Percentiles rank a stretch among this genome's conserved stretches.
Evolutionary conservation across 129 eudicot genomes (phyloP).

Genomic region (Escallonia herrerae): DNA sequence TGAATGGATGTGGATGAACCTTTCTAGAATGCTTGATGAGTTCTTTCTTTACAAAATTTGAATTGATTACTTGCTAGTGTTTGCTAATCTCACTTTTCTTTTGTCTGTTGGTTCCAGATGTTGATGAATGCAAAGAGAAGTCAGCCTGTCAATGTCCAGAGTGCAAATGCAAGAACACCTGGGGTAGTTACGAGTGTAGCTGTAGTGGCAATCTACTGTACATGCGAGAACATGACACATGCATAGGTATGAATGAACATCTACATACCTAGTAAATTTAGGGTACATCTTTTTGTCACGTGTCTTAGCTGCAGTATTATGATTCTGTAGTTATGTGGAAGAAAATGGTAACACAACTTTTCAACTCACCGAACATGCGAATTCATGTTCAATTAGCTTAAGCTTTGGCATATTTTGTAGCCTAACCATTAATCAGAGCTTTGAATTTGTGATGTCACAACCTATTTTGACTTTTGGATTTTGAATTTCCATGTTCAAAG

Average conservation of each 20-base stretch:
- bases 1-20: too few species aligned
- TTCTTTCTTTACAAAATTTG: too few species aligned
- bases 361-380: too few species aligned
- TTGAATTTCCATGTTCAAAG: too few species aligned
- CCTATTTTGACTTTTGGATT: too few species aligned
- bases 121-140: constrained; percentile 87
- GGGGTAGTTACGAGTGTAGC: constrained; percentile 95
- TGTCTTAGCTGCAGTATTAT: neutral
- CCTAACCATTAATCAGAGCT: too few species aligned
- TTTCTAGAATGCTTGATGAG: too few species aligned
- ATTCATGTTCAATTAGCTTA: too few species aligned
- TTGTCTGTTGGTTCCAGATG: constrained; percentile 37
- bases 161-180: constrained; percentile 90
- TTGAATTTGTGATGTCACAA: too few species aligned
- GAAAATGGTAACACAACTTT: too few species aligned
- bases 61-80: too few species aligned
- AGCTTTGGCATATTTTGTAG: too few species aligned
- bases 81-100: neutral
- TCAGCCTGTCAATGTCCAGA: constrained; percentile 79
- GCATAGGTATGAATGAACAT: constrained; percentile 57
- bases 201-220: constrained; percentile 67
- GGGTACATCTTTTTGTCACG: neutral
- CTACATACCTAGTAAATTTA: neutral
- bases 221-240: constrained; percentile 91
- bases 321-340: neutral